Evolutionary conservation across 352 stramenopile species (phyloP).

Genomic region (Phytophthora multivora): DNA sequence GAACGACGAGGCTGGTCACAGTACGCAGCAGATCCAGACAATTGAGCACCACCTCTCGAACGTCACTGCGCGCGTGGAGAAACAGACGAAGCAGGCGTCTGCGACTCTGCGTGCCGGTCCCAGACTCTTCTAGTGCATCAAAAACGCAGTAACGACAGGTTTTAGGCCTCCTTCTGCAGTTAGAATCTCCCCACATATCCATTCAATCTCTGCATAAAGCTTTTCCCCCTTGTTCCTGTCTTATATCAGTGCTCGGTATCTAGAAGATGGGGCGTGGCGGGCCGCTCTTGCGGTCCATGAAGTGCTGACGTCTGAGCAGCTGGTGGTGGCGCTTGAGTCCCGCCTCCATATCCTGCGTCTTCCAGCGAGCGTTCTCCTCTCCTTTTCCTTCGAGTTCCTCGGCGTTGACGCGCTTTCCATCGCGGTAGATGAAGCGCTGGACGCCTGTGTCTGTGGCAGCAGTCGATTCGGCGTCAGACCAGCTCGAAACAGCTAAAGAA

Average conservation of each 20-base stretch:
- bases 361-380: conserved; percentile 69
- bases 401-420: conserved; percentile 72
- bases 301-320: conserved; percentile 83
- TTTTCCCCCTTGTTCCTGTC: background rate
- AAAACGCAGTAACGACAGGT: background rate
- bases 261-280: conserved; percentile 51
- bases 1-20: conserved; percentile 66
- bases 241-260: conserved; percentile 6
- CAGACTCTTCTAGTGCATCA: conserved; percentile 44
- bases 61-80: conserved; percentile 71
- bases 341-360: conserved; percentile 71
- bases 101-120: conserved; percentile 40
- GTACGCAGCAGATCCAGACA: conserved; percentile 75
- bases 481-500: background rate
- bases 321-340: conserved; percentile 78
- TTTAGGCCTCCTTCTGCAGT: too few relatives aligned
- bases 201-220: background rate
- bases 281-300: conserved; percentile 79
- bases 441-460: conserved; percentile 54
- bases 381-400: conserved; percentile 43
- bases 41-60: conserved; percentile 69
- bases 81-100: conserved; percentile 72
- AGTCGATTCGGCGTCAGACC: background rate
- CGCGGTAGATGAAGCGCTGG: conserved; percentile 84
- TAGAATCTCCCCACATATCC: too few relatives aligned